These are phyloP conservation scores for Pulveroboletus sp. DNA, from an alignment of 1,284 basidiomycete species.

Conservation along the genomic window DNA sequence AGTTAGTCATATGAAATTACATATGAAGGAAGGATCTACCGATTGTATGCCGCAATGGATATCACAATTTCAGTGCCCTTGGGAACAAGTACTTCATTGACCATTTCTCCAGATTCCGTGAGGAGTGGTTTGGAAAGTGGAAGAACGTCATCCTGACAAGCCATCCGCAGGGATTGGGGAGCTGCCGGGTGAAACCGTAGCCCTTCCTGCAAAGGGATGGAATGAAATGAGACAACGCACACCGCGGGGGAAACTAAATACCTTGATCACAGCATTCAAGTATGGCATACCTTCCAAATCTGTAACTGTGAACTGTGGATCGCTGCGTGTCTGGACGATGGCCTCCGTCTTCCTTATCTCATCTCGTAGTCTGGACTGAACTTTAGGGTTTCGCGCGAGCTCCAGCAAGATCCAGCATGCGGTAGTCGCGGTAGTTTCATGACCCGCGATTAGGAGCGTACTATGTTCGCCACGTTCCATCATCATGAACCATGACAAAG, in stretches of 20 bases:
- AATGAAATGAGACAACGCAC: background rate
- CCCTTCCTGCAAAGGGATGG: conserved; percentile 32
- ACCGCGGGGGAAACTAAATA: conserved; percentile 9
- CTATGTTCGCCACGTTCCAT: background rate
- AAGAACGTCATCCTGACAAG: conserved; percentile 44
- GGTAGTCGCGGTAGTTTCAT: conserved; percentile 52
- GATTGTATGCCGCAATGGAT: conserved; percentile 41
- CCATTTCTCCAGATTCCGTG: conserved; percentile 36
- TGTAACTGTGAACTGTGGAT: conserved; percentile 40
- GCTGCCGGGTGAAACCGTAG: conserved; percentile 41
- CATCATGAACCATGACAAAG: background rate
- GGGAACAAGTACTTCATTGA: conserved; percentile 40
- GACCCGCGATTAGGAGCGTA: conserved; percentile 44
- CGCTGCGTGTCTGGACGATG: conserved; percentile 39
- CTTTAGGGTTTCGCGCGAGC: conserved; percentile 40
- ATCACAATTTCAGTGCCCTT: conserved; percentile 37
- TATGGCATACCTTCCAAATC: conserved; percentile 56
- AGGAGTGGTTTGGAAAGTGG: conserved; percentile 47
- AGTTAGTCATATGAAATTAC: background rate
- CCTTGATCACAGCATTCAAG: conserved; percentile 54
- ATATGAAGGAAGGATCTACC: conserved; percentile 23
- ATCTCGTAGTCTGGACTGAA: conserved; percentile 42
- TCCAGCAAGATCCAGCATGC: conserved; percentile 45
- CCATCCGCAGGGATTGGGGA: conserved; percentile 36
- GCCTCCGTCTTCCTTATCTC: conserved; percentile 42